These are phyloP conservation scores for Umbelopsis sp. DNA, from an alignment of 192 early-diverging fungal species.

Conservation along the genomic window DNA sequence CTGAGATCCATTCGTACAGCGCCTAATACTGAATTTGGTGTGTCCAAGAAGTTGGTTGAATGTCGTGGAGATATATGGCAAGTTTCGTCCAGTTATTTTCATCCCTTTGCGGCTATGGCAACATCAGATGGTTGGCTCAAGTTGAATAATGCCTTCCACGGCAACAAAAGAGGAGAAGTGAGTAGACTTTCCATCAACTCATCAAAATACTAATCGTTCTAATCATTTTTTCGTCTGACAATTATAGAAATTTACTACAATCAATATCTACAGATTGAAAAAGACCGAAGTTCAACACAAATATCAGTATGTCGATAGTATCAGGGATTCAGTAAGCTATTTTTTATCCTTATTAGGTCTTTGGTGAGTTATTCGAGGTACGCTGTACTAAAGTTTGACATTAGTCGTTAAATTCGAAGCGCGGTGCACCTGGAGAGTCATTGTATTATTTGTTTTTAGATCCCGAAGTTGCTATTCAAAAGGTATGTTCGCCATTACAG, in stretches of 20 bases:
- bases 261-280: constrained; percentile 23
- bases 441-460: constrained; percentile 10
- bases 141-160: constrained; percentile 21
- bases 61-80: neutral
- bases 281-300: constrained; percentile 12
- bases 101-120: constrained; percentile 3
- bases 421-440: neutral
- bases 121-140: constrained; percentile 26
- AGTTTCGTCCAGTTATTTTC: neutral
- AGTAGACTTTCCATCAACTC: neutral
- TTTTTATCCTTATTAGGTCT: too few relatives aligned
- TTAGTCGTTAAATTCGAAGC: neutral
- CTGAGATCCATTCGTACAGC: neutral
- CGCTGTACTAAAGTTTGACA: neutral
- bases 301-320: constrained; percentile 31
- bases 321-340: constrained; percentile 17
- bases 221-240: neutral
- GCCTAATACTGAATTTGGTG: neutral
- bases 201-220: neutral
- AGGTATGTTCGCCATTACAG: neutral
- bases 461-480: constrained; percentile 10
- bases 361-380: too few relatives aligned
- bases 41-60: neutral
- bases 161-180: constrained; percentile 13
- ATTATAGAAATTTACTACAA: neutral